A percentile compares a stretch with the other conserved stretches of the same genome.
Evolutionary conservation across 2,329 filamentous ascomycete species (phyloP).

Genomic region (Pezicula rhizophila): DNA sequence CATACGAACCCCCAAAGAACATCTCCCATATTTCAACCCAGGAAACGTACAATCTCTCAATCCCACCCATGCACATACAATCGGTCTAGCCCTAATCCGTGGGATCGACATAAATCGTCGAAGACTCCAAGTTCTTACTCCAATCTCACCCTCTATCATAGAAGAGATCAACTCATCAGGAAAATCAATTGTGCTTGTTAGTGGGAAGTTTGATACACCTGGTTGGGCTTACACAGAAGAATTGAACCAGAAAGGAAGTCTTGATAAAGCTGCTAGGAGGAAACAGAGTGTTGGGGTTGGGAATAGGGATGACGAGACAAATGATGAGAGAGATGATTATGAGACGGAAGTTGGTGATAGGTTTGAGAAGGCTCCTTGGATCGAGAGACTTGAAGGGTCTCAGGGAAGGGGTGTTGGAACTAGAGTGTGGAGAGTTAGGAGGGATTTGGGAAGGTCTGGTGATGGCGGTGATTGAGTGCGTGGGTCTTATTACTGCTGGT

Average conservation of each 20-base stretch:
- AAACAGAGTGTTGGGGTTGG: slow-evolving; percentile 4
- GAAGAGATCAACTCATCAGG: slow-evolving; percentile 34
- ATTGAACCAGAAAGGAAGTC: slow-evolving; percentile 32
- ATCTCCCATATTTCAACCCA: slow-evolving; percentile 57
- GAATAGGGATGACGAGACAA: no score
- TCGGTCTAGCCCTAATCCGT: slow-evolving; percentile 65
- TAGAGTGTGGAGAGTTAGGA: slow-evolving; percentile 53
- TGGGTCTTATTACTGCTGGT: no score
- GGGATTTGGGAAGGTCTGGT: slow-evolving; percentile 44
- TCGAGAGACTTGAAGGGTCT: slow-evolving; percentile 49
- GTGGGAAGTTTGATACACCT: slow-evolving; percentile 62
- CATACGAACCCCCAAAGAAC: slow-evolving; percentile 39
- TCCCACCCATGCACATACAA: slow-evolving; percentile 49
- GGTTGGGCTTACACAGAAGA: slow-evolving; percentile 67
- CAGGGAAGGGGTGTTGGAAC: slow-evolving; percentile 51
- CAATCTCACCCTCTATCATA: slow-evolving; percentile 39
- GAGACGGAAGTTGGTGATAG: slow-evolving; percentile 21
- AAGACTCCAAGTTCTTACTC: slow-evolving; percentile 60
- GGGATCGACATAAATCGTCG: slow-evolving; percentile 53
- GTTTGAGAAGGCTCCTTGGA: slow-evolving; percentile 45
- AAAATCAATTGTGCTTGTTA: slow-evolving; percentile 53
- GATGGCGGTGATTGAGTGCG: background rate
- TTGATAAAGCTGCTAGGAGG: slow-evolving; percentile 23
- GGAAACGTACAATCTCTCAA: slow-evolving; percentile 48
- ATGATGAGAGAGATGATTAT: background rate